Evolutionary conservation across 2,329 filamentous ascomycete genomes (phyloP), one percentile per base, ranked within the genome.

Genomic region (Neofusicoccum parvum): DNA sequence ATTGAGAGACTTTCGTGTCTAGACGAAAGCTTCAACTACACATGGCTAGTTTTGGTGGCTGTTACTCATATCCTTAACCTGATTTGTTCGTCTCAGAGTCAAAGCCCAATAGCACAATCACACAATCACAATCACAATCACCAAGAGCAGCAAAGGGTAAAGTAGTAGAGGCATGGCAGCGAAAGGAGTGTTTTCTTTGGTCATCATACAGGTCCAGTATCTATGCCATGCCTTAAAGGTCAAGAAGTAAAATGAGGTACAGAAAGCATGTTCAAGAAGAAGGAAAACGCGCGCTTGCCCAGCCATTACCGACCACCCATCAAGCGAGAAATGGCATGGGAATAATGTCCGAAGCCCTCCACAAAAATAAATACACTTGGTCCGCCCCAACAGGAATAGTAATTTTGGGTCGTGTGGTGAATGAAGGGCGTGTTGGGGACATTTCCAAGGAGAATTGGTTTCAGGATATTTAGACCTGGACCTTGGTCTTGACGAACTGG

Each of bases 401-500:
- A 12, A 6, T 15, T 5, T 15, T 17, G 15, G 34, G 50, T 17
- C 32, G 37, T 17, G 9, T 15, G 9, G 32, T 17, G 15, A 50
- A 32, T 11, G 50, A 39, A 20, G 49, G 50, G 12, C 14, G 27
- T 37, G 14, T 37, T 34, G 20, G 39, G 9, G 5, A 32, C 20
- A 12, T 10, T n/a, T 14, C 17, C 27, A 36, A 60, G 56, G 10
- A 39, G 32, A 49, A 27, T 3, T 4, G 10, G 27, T 2, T 5
- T 2, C 23, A 32, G 17, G 27, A 3, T 14, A 5, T 20, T 48
- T 60, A 60, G 5, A 43, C 60, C 12, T 20, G 11, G 10, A 50
- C 46, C 46, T 62, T 62, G 20, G 34, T 37, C 62, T 64, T 72
- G 20, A 72, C 70, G 39, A 70, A 75, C 0, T 68, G 64, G n/a